Evolutionary conservation across 2,329 filamentous ascomycete species (phyloP).

Genomic region (Apiospora kogelbergensis): DNA sequence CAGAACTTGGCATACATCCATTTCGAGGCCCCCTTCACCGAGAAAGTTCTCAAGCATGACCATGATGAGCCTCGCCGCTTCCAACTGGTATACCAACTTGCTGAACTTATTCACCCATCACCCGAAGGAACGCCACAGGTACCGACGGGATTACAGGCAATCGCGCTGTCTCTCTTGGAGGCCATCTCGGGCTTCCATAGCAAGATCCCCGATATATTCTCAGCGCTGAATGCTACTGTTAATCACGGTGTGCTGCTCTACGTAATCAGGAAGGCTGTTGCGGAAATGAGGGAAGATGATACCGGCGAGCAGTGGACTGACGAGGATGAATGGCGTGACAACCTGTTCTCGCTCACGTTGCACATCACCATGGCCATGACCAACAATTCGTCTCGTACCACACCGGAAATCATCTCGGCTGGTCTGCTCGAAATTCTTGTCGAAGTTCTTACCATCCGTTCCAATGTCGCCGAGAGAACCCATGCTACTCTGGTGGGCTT

Average conservation of each 20-base stretch:
- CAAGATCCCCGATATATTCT: conserved; percentile 78
- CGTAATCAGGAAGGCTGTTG: conserved; percentile 85
- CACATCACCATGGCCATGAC: conserved; percentile 74
- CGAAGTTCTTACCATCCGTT: conserved; percentile 82
- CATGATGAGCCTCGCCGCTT: conserved; percentile 84
- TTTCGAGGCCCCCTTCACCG: conserved; percentile 76
- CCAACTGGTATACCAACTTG: conserved; percentile 89
- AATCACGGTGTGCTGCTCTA: conserved; percentile 96
- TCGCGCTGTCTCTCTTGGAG: conserved; percentile 79
- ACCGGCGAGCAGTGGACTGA: conserved; percentile 62
- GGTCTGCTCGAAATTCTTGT: conserved; percentile 88
- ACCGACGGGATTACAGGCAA: conserved; percentile 76
- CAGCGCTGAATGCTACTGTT: conserved; percentile 91
- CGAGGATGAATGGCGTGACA: conserved; percentile 85
- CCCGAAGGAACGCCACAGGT: conserved; percentile 66
- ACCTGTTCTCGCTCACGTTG: conserved; percentile 83
- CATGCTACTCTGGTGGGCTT: conserved; percentile 85
- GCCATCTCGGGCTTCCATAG: conserved; percentile 78
- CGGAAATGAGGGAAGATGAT: conserved; percentile 67
- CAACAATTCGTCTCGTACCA: conserved; percentile 34
- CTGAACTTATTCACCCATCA: conserved; percentile 85
- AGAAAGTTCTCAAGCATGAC: conserved; percentile 84
- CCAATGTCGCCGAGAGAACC: conserved; percentile 76
- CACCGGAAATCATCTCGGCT: conserved; percentile 77
- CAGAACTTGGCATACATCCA: conserved; percentile 91